Conservation (phyloP, 257 asterid species). For the Sherardia arvensis region DNA sequence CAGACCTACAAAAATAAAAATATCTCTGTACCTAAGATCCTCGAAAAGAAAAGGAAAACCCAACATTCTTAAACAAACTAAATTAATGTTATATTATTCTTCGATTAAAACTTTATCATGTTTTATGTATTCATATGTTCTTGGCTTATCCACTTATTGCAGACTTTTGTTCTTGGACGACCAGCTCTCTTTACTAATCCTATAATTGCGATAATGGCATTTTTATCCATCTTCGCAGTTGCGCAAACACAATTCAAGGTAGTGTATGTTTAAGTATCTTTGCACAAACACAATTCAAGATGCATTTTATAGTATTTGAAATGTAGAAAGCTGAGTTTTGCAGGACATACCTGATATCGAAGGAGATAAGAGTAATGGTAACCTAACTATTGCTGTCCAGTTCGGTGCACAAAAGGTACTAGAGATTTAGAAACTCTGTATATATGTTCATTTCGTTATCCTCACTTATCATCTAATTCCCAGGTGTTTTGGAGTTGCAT, state of each 20-base stretch:
- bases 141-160: conserved; percentile 3
- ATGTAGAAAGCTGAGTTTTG: conserved; percentile 1
- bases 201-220: conserved; percentile 74
- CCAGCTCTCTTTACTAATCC: conserved; percentile 63
- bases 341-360: conserved; percentile 93
- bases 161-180: conserved; percentile 61
- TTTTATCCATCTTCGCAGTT: conserved; percentile 92
- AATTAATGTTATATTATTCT: too few relatives aligned
- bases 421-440: background rate
- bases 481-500: conserved; percentile 85
- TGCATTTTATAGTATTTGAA: too few relatives aligned
- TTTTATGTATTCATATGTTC: too few relatives aligned
- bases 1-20: too few relatives aligned
- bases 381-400: conserved; percentile 74
- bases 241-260: conserved; percentile 90
- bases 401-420: conserved; percentile 76
- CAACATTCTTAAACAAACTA: too few relatives aligned
- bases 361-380: conserved; percentile 79
- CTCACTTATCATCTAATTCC: background rate
- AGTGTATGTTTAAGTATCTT: background rate
- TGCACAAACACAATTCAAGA: too few relatives aligned
- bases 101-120: too few relatives aligned
- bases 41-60: too few relatives aligned
- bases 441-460: conserved; percentile 9
- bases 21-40: too few relatives aligned